A percentile compares a stretch with the other conserved stretches of the same genome.
These are phyloP conservation scores for Astragalus membranaceus DNA, from an alignment of 306 rosid genomes.

Conservation along the genomic window DNA sequence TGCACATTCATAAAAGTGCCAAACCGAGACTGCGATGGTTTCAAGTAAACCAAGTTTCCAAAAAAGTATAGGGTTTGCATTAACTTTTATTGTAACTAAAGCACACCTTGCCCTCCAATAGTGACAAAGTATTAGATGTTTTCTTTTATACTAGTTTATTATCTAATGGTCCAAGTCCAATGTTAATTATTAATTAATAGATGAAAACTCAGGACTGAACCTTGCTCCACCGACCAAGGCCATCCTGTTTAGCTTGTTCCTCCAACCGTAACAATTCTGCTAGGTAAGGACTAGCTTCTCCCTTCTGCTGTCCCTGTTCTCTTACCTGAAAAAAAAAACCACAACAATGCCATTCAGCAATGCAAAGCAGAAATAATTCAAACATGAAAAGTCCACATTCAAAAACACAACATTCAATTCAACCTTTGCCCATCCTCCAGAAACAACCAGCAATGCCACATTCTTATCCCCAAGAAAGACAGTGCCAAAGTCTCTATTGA, in stretches of 20 bases:
- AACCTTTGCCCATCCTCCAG: conserved; percentile 97
- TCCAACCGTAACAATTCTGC: conserved; percentile 60
- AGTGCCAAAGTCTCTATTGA: conserved; percentile 76
- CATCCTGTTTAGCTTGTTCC: conserved; percentile 78
- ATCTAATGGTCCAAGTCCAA: not conserved
- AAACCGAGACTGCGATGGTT: not conserved
- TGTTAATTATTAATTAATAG: not conserved
- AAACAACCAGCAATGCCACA: conserved; percentile 68
- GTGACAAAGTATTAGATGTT: not conserved
- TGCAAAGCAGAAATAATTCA: not conserved
- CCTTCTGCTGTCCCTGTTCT: conserved; percentile 77
- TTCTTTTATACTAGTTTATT: not conserved
- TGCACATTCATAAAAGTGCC: not conserved
- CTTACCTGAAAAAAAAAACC: conserved; percentile 48
- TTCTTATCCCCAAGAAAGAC: conserved; percentile 77
- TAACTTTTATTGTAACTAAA: not conserved
- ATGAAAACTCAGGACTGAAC: conserved; percentile 28
- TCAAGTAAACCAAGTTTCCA: not conserved
- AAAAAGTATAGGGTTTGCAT: not conserved
- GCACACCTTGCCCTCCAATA: not conserved
- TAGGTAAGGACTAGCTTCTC: conserved; percentile 77
- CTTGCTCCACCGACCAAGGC: conserved; percentile 91
- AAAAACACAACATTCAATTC: not conserved
- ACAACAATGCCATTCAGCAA: conserved; percentile 1
- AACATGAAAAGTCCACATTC: not conserved